Evolutionary conservation across 192 early-diverging fungal species (phyloP).

Genomic region (Coemansia sp.): DNA sequence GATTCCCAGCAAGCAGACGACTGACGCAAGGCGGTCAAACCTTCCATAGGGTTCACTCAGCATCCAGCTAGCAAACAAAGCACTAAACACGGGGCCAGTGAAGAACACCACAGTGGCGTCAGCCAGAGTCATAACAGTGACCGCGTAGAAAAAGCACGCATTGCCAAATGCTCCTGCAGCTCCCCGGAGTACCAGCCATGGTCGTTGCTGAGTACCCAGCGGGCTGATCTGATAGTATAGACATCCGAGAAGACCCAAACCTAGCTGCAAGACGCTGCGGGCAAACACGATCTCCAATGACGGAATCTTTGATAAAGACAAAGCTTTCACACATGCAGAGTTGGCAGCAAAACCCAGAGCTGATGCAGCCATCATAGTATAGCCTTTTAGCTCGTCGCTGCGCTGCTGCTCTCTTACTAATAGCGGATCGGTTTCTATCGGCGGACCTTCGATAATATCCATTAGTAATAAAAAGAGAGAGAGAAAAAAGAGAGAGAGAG

Average conservation of each 20-base stretch:
- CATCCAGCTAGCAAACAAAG: conserved; percentile 62
- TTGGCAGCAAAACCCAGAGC: conserved; percentile 72
- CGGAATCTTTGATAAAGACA: conserved; percentile 61
- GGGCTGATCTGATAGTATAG: conserved; percentile 56
- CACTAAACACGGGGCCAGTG: conserved; percentile 75
- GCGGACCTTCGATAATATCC: neutral
- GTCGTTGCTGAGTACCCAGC: conserved; percentile 56
- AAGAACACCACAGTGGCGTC: conserved; percentile 83
- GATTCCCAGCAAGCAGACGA: conserved; percentile 64
- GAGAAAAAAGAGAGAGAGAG: neutral
- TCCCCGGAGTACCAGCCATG: conserved; percentile 66
- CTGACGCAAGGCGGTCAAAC: conserved; percentile 60
- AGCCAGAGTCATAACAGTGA: conserved; percentile 68
- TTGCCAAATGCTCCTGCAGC: conserved; percentile 65
- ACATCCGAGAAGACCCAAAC: conserved; percentile 62
- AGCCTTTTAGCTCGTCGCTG: conserved; percentile 41
- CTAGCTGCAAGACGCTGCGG: conserved; percentile 67
- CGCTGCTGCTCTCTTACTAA: conserved; percentile 7
- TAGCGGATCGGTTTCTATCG: neutral
- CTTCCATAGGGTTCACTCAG: conserved; percentile 66
- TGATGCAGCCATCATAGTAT: conserved; percentile 65
- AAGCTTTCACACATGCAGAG: conserved; percentile 70
- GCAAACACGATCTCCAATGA: conserved; percentile 74
- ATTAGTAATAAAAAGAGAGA: neutral
- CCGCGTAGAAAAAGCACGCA: conserved; percentile 70